These are phyloP conservation scores for Geranium brycei DNA, from an alignment of 345 rosid species.

Conservation along the genomic window DNA sequence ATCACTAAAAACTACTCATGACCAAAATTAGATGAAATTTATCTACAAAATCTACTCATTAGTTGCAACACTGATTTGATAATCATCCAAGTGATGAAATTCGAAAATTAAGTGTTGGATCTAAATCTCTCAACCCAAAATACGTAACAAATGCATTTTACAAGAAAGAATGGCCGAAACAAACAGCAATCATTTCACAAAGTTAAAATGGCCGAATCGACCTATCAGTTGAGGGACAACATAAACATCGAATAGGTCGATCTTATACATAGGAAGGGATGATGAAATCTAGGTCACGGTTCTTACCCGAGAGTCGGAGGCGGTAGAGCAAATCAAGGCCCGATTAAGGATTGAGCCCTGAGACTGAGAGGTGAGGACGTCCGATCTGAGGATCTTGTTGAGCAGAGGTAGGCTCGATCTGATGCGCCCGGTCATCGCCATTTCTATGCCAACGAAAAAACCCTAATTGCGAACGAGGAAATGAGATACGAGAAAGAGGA, in stretches of 20 bases:
- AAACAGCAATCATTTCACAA: too few relatives aligned
- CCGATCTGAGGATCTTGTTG: constrained; percentile 27
- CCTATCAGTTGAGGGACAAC: background rate
- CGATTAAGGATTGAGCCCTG: constrained; percentile 25
- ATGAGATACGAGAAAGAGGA: background rate
- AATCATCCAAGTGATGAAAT: too few relatives aligned
- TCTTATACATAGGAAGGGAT: background rate
- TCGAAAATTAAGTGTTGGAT: too few relatives aligned
- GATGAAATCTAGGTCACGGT: background rate
- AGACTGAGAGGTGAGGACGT: constrained; percentile 23
- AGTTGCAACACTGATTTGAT: background rate
- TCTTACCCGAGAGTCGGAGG: constrained; percentile 33
- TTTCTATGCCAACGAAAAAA: constrained; percentile 15
- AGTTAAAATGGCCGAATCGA: background rate
- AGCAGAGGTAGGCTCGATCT: constrained; percentile 56
- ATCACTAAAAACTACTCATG: too few relatives aligned
- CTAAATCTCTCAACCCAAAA: too few relatives aligned
- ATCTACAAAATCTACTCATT: background rate
- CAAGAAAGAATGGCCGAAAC: background rate
- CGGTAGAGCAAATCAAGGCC: constrained; percentile 20
- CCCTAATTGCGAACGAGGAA: constrained; percentile 19
- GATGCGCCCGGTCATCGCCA: constrained; percentile 56
- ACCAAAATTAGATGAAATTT: background rate
- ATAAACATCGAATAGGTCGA: background rate
- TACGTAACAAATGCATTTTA: too few relatives aligned